A percentile compares a stretch with the other conserved stretches of the same genome.
Conservation (phyloP, 129 eudicot species). For the Pittosporum tobira region DNA sequence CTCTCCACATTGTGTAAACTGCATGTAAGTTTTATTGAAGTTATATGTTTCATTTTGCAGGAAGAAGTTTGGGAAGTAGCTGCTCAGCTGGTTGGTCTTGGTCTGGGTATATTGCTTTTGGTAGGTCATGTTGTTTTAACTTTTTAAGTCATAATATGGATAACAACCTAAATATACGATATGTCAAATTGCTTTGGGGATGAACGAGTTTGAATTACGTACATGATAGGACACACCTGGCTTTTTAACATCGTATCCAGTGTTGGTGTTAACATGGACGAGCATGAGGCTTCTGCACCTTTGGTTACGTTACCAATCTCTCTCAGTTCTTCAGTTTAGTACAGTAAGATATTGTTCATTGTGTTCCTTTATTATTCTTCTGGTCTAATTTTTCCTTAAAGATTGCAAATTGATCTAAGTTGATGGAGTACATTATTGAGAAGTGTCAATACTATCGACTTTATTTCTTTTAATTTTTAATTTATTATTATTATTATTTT, state of each 20-base stretch:
- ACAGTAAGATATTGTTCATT: conserved; percentile 39
- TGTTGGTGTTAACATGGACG: conserved; percentile 68
- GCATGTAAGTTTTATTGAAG: conserved; percentile 5
- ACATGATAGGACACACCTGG: conserved; percentile 70
- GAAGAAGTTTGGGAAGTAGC: conserved; percentile 99
- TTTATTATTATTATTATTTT: no score
- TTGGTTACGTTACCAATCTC: conserved; percentile 86
- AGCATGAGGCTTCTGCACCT: conserved; percentile 82
- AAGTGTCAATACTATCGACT: no score
- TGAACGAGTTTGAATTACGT: conserved; percentile 4
- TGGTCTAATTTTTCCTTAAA: background rate
- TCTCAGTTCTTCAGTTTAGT: conserved; percentile 71
- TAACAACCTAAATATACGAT: conserved; percentile 1
- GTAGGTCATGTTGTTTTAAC: conserved; percentile 29
- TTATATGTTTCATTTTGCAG: conserved; percentile 28
- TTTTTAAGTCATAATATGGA: background rate
- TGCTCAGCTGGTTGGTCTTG: conserved; percentile 95
- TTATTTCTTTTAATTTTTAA: no score
- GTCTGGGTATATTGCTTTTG: conserved; percentile 72
- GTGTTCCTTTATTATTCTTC: background rate
- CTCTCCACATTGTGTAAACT: background rate
- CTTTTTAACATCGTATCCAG: conserved; percentile 52
- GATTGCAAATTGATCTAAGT: background rate
- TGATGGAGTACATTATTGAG: no score
- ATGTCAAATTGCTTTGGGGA: background rate